These are phyloP conservation scores for Heracleum sosnowskyi DNA, from an alignment of 129 eudicot species.

Conservation along the genomic window DNA sequence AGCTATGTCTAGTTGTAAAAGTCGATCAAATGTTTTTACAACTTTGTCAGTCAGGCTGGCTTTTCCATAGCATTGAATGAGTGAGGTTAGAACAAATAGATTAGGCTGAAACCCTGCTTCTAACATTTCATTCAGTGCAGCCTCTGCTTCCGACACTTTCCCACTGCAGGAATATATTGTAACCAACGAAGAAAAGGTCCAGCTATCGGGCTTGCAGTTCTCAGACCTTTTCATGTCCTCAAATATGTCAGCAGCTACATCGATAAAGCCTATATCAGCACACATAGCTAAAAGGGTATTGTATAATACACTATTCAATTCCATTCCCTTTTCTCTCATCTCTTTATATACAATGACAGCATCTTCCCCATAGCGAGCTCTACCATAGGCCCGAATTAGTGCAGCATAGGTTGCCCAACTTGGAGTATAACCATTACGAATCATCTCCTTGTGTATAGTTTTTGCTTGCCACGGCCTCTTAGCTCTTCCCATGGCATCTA, in stretches of 20 bases:
- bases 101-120: slow-evolving; percentile 71
- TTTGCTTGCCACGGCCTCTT: slow-evolving; percentile 95
- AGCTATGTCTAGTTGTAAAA: slow-evolving; percentile 45
- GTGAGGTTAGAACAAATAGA: slow-evolving; percentile 64
- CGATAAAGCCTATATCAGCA: slow-evolving; percentile 67
- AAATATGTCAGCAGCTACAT: slow-evolving; percentile 61
- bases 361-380: slow-evolving; percentile 75
- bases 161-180: slow-evolving; percentile 76
- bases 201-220: slow-evolving; percentile 63
- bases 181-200: slow-evolving; percentile 73
- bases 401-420: slow-evolving; percentile 73
- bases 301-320: slow-evolving; percentile 50
- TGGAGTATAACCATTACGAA: slow-evolving; percentile 47
- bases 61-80: slow-evolving; percentile 90
- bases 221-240: slow-evolving; percentile 61
- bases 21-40: slow-evolving; percentile 52
- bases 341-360: slow-evolving; percentile 69
- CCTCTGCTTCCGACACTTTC: slow-evolving; percentile 59
- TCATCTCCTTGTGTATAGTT: slow-evolving; percentile 63
- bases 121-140: slow-evolving; percentile 54
- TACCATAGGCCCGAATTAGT: slow-evolving; percentile 57
- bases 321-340: slow-evolving; percentile 69
- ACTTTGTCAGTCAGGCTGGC: slow-evolving; percentile 65
- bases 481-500: slow-evolving; percentile 94
- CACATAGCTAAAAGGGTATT: slow-evolving; percentile 77